phyloP scores from a whole-genome alignment of 1,284 basidiomycete genomes.

The Sutorius eximius region DNA sequence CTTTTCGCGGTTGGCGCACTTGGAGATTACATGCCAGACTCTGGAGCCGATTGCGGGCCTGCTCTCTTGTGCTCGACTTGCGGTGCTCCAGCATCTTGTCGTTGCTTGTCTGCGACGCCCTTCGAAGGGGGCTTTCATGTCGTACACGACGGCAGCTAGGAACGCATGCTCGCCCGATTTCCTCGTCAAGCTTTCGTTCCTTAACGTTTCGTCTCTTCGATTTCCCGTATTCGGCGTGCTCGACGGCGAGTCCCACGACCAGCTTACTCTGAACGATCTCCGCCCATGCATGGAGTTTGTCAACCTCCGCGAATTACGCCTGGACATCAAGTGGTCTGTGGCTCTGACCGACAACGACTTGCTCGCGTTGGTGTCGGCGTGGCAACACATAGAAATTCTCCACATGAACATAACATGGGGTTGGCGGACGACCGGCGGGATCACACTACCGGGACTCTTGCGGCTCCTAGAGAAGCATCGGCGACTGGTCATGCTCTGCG shows the following conservation, averaged over 20 bases:
- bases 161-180: background rate
- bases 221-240: background rate
- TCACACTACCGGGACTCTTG: background rate
- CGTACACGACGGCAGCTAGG: background rate
- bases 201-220: background rate
- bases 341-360: background rate
- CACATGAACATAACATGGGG: slow-evolving; percentile 2
- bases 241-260: background rate
- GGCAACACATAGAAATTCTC: background rate
- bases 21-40: background rate
- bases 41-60: background rate
- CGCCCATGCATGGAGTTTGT: background rate
- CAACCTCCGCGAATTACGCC: background rate
- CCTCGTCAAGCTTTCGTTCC: background rate
- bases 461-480: background rate
- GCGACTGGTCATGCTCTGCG: background rate
- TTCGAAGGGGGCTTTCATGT: background rate
- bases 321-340: slow-evolving; percentile 1
- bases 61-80: slow-evolving; percentile 1
- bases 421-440: background rate
- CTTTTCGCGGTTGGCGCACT: background rate
- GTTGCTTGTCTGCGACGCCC: background rate
- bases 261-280: background rate
- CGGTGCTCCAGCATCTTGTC: background rate
- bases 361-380: background rate